These are phyloP conservation scores for Pholiota molesta DNA, from an alignment of 768 basidiomycete genomes.

Conservation along the genomic window DNA sequence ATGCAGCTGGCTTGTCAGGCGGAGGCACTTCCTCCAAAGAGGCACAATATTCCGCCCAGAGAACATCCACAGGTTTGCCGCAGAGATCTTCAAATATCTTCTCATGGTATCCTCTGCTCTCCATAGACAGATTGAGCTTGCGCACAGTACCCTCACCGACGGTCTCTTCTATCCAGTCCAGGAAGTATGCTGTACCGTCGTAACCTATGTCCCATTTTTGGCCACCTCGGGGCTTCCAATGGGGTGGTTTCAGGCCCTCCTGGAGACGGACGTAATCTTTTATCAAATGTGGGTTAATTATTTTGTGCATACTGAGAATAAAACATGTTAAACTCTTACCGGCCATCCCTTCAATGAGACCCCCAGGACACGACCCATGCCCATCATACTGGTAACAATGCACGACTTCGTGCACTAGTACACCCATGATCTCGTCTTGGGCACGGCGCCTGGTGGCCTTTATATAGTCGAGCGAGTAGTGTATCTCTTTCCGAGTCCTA, in stretches of 20 bases:
- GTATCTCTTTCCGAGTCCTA: constrained; percentile 67
- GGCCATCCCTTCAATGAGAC: constrained; percentile 80
- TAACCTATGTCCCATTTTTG: constrained; percentile 76
- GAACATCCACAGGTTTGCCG: constrained; percentile 8
- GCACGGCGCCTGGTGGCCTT: constrained; percentile 41
- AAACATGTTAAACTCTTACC: constrained; percentile 40
- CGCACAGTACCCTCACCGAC: constrained; percentile 10
- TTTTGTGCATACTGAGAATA: background rate
- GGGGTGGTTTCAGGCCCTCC: constrained; percentile 61
- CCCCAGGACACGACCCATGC: constrained; percentile 60
- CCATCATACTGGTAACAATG: constrained; percentile 80
- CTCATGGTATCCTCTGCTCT: constrained; percentile 4
- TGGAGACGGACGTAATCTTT: constrained; percentile 73
- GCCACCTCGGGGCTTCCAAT: constrained; percentile 51
- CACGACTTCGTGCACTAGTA: constrained; percentile 75
- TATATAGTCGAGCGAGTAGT: constrained; percentile 72
- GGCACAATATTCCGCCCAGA: constrained; percentile 16
- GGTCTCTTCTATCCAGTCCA: constrained; percentile 61
- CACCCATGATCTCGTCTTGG: constrained; percentile 67
- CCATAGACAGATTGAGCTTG: constrained; percentile 3
- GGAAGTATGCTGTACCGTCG: constrained; percentile 71
- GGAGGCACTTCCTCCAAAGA: background rate
- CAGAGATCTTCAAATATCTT: constrained; percentile 8
- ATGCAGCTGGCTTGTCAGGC: background rate
- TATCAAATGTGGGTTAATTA: background rate